Evolutionary conservation across 805 yeast genomes (phyloP).

Genomic region (Zygosaccharomyces bailii): DNA sequence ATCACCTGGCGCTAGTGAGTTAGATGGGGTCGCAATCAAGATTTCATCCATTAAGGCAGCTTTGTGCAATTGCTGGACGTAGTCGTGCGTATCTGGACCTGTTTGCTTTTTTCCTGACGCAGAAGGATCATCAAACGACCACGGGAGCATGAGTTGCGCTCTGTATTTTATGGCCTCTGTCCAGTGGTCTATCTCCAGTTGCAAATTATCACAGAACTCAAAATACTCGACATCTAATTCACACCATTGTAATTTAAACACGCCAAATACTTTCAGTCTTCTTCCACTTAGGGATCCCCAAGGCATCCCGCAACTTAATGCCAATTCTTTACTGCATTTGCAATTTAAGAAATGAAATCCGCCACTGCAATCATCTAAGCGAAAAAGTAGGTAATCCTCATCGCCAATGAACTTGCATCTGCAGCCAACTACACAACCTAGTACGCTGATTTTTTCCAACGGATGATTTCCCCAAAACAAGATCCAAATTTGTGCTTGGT

Average conservation of each 20-base stretch:
- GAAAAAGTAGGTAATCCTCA: conserved; percentile 22
- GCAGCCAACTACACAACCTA: conserved; percentile 38
- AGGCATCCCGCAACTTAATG: conserved; percentile 24
- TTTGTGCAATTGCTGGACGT: conserved; percentile 23
- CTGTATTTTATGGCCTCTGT: conserved; percentile 26
- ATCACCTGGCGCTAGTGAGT: not conserved
- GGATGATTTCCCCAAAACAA: conserved; percentile 45
- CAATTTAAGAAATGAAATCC: conserved; percentile 23
- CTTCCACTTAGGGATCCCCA: conserved; percentile 25
- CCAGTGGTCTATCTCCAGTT: conserved; percentile 40
- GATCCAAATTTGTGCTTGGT: conserved; percentile 15
- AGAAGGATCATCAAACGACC: conserved; percentile 28
- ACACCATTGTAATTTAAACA: conserved; percentile 14
- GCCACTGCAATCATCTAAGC: conserved; percentile 26
- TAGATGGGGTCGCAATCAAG: conserved; percentile 23
- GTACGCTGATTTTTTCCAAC: conserved; percentile 32
- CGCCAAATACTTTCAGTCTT: conserved; percentile 33
- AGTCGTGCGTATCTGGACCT: no score
- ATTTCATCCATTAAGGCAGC: conserved; percentile 19
- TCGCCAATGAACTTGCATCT: conserved; percentile 18
- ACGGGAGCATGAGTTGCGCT: conserved; percentile 31
- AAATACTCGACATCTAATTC: conserved; percentile 36
- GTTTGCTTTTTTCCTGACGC: not conserved
- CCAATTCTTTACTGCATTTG: conserved; percentile 23
- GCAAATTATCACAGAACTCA: conserved; percentile 24